Percentiles rank a stretch among this genome's conserved stretches.
Conservation (phyloP, 768 basidiomycete species). For the Serpula lacrymans region DNA sequence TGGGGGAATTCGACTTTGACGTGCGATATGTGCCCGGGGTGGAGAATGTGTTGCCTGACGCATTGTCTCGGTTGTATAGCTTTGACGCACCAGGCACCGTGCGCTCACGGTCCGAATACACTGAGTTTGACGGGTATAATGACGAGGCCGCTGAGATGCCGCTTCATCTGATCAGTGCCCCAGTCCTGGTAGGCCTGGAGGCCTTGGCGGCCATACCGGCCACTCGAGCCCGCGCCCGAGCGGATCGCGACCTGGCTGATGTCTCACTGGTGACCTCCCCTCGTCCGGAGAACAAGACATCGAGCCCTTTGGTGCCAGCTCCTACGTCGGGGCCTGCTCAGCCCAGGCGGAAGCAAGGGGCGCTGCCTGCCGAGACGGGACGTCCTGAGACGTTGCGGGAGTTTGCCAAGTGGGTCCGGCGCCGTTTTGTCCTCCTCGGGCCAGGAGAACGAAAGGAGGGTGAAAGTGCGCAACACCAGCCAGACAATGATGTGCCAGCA, state of each 20-base stretch:
- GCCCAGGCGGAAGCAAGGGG: no score
- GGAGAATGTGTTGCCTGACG: conserved; percentile 24
- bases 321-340: no score
- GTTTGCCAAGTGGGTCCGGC: no score
- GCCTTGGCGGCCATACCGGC: no score
- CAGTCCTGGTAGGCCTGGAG: conserved; percentile 1
- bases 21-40: conserved; percentile 25
- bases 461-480: neutral
- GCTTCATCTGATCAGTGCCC: conserved; percentile 7
- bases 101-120: conserved; percentile 16
- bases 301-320: no score
- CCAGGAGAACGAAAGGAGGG: neutral
- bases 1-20: conserved; percentile 25
- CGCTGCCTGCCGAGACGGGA: no score
- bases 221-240: no score
- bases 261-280: no score
- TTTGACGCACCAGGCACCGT: conserved; percentile 18
- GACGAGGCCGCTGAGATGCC: neutral
- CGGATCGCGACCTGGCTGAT: no score
- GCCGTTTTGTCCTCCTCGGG: no score
- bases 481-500: neutral
- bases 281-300: no score
- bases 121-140: conserved; percentile 12
- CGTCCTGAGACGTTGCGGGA: no score
- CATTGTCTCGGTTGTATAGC: conserved; percentile 20